Evolutionary conservation across 2,329 filamentous ascomycete species (phyloP), one percentile per base, ranked within the genome.

Genomic region (Phoma sp.): DNA sequence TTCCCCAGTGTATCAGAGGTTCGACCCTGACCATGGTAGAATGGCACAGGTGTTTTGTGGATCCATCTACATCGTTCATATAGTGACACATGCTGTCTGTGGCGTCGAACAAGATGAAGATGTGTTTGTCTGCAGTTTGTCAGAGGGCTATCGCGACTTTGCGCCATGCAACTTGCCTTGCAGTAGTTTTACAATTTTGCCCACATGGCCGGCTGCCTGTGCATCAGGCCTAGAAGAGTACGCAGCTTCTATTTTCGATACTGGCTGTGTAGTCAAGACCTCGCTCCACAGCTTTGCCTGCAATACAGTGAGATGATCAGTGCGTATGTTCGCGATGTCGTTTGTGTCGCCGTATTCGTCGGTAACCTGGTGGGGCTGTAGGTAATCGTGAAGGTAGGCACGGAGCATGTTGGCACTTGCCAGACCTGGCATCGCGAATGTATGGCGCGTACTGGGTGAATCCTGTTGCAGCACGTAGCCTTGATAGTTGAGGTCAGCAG

Each of bases 1-100:
- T 55, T 4, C 52, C 52, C 52, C 52, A 55, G n/a, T 55, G 41
- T 7, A 55, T 25, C 2, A 55, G 37, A 25, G 52, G 42, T 32
- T 50, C 52, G 7, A 55, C n/a, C 7, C 14, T 33, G 25, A 55
- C 11, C 8, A 23, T 35, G 7, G 13, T 18, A 2, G 52, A 42
- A 1, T 27, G 18, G 14, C 46, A 55, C 6, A 11, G 4, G 10
- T 24, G 46, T 1, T 24, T 37, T 13, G 5, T 18, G 3, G 27
- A 41, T 4, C 22, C 4, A 8, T 30, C 41, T 4, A 27, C 4
- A 8, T 30, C 41, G 4, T 39, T n/a, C 18, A 25, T 5, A 10
- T 45, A 54, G 7, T 45, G 35, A 24, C 52, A 54, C 8, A 7
- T 30, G 9, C 25, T 23, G 22, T 25, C 13, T n/a, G 1, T 6